Evolutionary conservation across 352 stramenopile species (phyloP).

Genomic region (Elongisporangium senticosum): DNA sequence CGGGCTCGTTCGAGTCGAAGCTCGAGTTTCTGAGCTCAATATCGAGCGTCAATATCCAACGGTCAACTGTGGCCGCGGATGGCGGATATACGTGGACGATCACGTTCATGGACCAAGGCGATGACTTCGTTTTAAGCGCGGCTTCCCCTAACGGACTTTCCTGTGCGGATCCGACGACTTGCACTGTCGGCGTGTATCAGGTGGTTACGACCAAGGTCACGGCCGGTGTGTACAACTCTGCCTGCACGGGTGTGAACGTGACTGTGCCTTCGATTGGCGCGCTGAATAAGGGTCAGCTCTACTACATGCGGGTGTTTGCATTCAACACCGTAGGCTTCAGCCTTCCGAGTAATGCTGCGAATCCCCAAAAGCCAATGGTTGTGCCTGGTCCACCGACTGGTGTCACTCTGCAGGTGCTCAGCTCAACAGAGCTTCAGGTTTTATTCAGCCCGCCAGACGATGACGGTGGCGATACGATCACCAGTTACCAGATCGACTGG

Average conservation of each 20-base stretch:
- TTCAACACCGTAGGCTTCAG: conserved; percentile 95
- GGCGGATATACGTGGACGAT: conserved; percentile 85
- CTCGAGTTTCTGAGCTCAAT: conserved; percentile 42
- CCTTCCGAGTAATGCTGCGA: conserved; percentile 38
- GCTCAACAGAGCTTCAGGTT: conserved; percentile 84
- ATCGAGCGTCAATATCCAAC: background rate
- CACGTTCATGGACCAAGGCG: conserved; percentile 84
- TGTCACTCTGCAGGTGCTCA: conserved; percentile 61
- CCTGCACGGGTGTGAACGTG: conserved; percentile 68
- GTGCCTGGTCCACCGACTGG: conserved; percentile 63
- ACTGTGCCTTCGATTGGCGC: conserved; percentile 61
- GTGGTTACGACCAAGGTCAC: conserved; percentile 58
- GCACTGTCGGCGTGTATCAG: conserved; percentile 24
- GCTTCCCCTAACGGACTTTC: conserved; percentile 21
- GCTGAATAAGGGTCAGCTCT: conserved; percentile 88
- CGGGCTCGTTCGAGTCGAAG: conserved; percentile 73
- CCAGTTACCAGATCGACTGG: conserved; percentile 93
- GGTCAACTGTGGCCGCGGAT: conserved; percentile 13
- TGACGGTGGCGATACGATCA: conserved; percentile 83
- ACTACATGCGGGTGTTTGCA: conserved; percentile 92
- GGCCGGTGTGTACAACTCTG: conserved; percentile 57
- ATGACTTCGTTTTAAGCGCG: conserved; percentile 66
- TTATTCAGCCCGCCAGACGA: conserved; percentile 85
- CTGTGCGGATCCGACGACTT: conserved; percentile 12
- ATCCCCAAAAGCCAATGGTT: conserved; percentile 75